Percentiles rank a stretch among this genome's conserved stretches.
These are phyloP conservation scores for Austroboletus olivaceoglutinosus DNA, from an alignment of 1,284 basidiomycete species.

Conservation along the genomic window DNA sequence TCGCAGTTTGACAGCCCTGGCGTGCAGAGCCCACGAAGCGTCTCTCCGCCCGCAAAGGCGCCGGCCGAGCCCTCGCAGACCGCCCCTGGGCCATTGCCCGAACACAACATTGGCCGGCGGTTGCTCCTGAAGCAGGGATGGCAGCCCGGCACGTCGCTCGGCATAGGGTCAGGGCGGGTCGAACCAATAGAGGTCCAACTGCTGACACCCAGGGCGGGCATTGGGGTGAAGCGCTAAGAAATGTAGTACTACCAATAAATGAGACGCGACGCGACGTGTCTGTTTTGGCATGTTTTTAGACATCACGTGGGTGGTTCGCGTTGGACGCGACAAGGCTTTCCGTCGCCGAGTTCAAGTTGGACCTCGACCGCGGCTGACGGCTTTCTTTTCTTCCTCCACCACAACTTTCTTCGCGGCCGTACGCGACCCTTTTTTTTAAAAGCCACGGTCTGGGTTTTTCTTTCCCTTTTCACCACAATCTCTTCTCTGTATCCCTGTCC, in stretches of 20 bases:
- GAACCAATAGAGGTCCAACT: conserved; percentile 53
- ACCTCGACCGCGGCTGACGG: conserved; percentile 30
- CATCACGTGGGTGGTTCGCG: conserved; percentile 36
- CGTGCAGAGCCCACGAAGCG: conserved; percentile 26
- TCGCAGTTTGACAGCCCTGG: conserved; percentile 50
- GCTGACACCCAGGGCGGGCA: conserved; percentile 47
- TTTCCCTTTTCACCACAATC: conserved; percentile 25
- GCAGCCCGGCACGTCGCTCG: conserved; percentile 63
- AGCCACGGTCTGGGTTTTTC: conserved; percentile 18
- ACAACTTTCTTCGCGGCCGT: neutral
- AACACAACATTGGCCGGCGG: conserved; percentile 63
- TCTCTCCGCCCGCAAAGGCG: conserved; percentile 15
- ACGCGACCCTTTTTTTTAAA: conserved; percentile 16
- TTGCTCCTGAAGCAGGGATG: conserved; percentile 72
- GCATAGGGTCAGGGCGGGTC: conserved; percentile 38
- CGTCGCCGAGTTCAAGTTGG: conserved; percentile 1
- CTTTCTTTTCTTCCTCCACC: conserved; percentile 7
- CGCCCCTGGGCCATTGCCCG: conserved; percentile 39
- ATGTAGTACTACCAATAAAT: neutral
- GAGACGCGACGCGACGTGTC: conserved; percentile 33
- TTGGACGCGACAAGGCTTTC: conserved; percentile 27
- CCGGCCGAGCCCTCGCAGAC: conserved; percentile 15
- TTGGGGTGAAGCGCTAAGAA: conserved; percentile 52
- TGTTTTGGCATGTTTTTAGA: conserved; percentile 32
- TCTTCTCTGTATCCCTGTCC: conserved; percentile 23